These are phyloP conservation scores for Vicia faba DNA, from an alignment of 306 rosid genomes.

Conservation along the genomic window DNA sequence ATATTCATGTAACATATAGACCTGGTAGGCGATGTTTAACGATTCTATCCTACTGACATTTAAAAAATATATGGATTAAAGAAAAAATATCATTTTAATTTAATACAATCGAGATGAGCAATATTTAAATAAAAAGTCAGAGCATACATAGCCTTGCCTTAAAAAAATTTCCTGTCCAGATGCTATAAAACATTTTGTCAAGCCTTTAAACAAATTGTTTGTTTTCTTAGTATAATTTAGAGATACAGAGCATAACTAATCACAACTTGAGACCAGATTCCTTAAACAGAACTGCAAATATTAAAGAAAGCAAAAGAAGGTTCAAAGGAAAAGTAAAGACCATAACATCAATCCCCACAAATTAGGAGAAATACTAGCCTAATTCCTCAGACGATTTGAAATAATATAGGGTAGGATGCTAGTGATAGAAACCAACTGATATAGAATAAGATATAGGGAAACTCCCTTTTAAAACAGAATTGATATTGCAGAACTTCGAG, in stretches of 20 bases:
- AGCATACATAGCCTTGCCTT: slow-evolving; percentile 3
- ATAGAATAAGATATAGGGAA: too few relatives aligned
- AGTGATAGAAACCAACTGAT: too few relatives aligned
- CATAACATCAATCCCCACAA: slow-evolving; percentile 30
- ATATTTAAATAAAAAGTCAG: background rate
- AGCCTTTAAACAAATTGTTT: slow-evolving; percentile 3
- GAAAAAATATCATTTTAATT: background rate
- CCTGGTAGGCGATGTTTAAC: background rate
- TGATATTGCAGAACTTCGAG: too few relatives aligned
- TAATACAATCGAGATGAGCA: background rate
- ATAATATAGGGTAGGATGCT: background rate
- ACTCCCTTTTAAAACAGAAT: too few relatives aligned
- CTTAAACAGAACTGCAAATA: slow-evolving; percentile 23
- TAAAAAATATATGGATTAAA: slow-evolving; percentile 12
- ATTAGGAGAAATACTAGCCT: slow-evolving; percentile 10
- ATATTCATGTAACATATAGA: slow-evolving; percentile 5
- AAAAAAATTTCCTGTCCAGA: background rate
- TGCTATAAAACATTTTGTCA: slow-evolving; percentile 1
- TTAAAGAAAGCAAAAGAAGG: background rate
- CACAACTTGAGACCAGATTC: background rate
- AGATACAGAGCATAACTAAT: background rate
- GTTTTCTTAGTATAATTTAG: slow-evolving; percentile 21
- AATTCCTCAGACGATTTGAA: slow-evolving; percentile 12
- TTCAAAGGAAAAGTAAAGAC: slow-evolving; percentile 1
- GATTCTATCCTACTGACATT: background rate